Percentiles rank a stretch among this genome's conserved stretches.
Conservation (phyloP, 116 monocot species). For the Cymodocea nodosa region DNA sequence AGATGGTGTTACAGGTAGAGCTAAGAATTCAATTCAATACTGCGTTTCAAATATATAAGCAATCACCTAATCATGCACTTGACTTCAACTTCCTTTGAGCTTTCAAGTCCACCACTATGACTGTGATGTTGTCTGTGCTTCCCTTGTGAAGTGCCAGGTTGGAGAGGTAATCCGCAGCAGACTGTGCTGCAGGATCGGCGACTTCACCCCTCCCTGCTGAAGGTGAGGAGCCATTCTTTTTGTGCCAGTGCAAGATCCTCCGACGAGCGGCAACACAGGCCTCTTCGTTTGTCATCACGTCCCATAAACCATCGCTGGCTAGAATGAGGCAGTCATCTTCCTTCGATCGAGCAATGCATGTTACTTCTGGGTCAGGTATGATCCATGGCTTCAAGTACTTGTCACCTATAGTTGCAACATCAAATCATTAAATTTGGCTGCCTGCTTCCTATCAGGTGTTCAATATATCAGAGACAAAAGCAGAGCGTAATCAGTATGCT, state of each 20-base stretch:
- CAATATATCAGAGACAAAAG: too few relatives aligned
- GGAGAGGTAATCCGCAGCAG: constrained; percentile 52
- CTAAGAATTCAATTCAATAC: not conserved
- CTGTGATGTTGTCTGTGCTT: constrained; percentile 65
- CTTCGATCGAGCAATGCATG: constrained; percentile 9
- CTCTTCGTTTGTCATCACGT: constrained; percentile 20
- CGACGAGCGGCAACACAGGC: constrained; percentile 11
- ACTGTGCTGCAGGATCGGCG: constrained; percentile 43
- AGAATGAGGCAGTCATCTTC: constrained; percentile 43
- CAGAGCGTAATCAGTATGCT: too few relatives aligned
- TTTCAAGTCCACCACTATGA: constrained; percentile 60
- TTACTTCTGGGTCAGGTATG: constrained; percentile 41
- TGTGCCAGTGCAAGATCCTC: constrained; percentile 20
- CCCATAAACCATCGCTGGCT: constrained; percentile 42
- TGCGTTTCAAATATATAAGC: not conserved
- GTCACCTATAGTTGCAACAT: constrained; percentile 24
- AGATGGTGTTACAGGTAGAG: not conserved
- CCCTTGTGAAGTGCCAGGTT: constrained; percentile 56
- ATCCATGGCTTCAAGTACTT: constrained; percentile 42
- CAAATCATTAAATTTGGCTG: too few relatives aligned
- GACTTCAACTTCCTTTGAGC: constrained; percentile 51
- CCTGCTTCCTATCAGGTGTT: too few relatives aligned
- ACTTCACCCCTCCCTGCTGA: constrained; percentile 13
- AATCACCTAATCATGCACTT: constrained; percentile 11
- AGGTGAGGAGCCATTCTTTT: constrained; percentile 9